Evolutionary conservation across 164 flowering plant genomes (phyloP), one percentile per base, ranked within the genome.

Genomic region (Saururus chinensis): DNA sequence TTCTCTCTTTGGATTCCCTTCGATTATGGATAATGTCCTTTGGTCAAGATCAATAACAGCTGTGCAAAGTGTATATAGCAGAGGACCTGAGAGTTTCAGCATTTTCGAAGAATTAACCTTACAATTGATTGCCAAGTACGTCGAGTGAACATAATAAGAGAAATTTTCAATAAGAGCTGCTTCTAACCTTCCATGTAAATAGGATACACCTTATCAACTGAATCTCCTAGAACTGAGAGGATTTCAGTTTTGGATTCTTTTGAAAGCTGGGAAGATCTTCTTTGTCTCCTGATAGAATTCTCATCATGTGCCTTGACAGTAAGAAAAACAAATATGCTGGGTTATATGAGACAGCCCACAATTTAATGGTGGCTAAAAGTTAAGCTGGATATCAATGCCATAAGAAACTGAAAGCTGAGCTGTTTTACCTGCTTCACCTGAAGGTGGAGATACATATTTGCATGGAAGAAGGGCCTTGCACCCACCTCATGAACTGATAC

Each of bases 381-480:
- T 45, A 12, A 45, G 14, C 17, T 45, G 49, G n/a, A n/a, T n/a
- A n/a, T n/a, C n/a, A n/a, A n/a, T n/a, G n/a, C n/a, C n/a, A n/a
- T n/a, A n/a, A n/a, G n/a, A n/a, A n/a, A n/a, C n/a, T n/a, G n/a
- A n/a, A n/a, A n/a, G n/a, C n/a, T n/a, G n/a, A n/a, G n/a, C n/a
- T 45, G 4, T 45, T 53, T 49, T 75, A 77, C 93, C 85, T 83
- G 89, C 63, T 79, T 56, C 23, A 85, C 77, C 70, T 78, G 80
- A 66, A 88, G 93, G 73, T 86, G 92, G 64, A 83, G 82, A 69
- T 86, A 86, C 91, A 82, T 86, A 64, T 91, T 88, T 67, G 93
- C 97, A 78, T 88, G 97, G 77, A 91, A 91, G 68, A 86, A 87
- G 53, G 92, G 86, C 35, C 30, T 61, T 60, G 59, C 53, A 26